Conservation (phyloP, 495 filamentous ascomycete genomes). For the Daldinia childiae region DNA sequence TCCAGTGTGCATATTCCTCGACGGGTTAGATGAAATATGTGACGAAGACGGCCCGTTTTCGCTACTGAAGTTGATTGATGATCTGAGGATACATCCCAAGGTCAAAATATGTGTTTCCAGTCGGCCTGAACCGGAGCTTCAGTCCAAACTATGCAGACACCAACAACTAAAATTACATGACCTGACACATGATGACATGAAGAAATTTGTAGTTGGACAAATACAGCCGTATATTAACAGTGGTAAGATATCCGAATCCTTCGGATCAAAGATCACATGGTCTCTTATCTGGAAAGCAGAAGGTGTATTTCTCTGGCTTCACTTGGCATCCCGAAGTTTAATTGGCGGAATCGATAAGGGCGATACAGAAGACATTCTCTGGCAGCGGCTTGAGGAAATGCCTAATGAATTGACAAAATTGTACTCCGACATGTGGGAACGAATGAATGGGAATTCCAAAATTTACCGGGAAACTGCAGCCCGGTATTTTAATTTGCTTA, state of each 20-base stretch:
- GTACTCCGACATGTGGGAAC: too few relatives aligned
- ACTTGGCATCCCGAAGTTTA: neutral
- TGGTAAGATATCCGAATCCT: neutral
- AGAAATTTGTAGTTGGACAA: neutral
- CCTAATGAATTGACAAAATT: too few relatives aligned
- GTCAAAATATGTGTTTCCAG: neutral
- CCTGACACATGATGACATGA: neutral
- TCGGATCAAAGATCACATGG: neutral
- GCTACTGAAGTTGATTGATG: neutral
- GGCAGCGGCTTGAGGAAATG: too few relatives aligned
- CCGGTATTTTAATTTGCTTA: too few relatives aligned
- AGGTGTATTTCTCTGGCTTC: neutral
- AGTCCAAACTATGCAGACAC: neutral
- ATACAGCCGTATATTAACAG: neutral
- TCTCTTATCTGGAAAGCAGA: neutral
- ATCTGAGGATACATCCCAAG: neutral
- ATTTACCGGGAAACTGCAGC: too few relatives aligned
- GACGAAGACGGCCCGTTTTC: neutral
- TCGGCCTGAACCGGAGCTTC: neutral
- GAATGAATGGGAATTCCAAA: too few relatives aligned
- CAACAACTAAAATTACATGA: neutral
- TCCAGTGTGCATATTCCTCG: neutral
- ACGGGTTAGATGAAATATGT: neutral
- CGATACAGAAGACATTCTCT: neutral
- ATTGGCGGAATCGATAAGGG: neutral